These are phyloP conservation scores for Zygosaccharomyces bisporus DNA, from an alignment of 805 yeast genomes.

Conservation along the genomic window DNA sequence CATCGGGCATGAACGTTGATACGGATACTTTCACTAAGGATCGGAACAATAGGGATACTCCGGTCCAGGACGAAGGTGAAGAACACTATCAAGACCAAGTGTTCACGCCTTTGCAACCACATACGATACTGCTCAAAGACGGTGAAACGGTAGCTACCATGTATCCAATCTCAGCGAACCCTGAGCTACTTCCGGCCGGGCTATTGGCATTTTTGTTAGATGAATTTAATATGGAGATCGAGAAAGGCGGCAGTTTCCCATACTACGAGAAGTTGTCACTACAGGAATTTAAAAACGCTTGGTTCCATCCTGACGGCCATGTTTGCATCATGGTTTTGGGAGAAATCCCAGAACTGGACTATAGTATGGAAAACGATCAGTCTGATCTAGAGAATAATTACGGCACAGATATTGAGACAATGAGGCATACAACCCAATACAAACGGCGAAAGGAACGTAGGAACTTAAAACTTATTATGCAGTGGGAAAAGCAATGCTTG, in stretches of 20 bases:
- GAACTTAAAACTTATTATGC: slow-evolving; percentile 41
- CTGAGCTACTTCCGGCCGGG: slow-evolving; percentile 64
- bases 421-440: slow-evolving; percentile 28
- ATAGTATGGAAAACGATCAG: slow-evolving; percentile 22
- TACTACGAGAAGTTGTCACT: slow-evolving; percentile 74
- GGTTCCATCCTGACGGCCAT: slow-evolving; percentile 64
- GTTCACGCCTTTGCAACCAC: slow-evolving; percentile 44
- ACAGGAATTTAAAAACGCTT: slow-evolving; percentile 73
- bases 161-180: slow-evolving; percentile 70
- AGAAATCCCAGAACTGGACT: slow-evolving; percentile 52
- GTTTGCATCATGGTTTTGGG: slow-evolving; percentile 64
- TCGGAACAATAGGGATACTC: not conserved
- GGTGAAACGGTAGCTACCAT: slow-evolving; percentile 92
- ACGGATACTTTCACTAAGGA: not conserved
- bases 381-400: slow-evolving; percentile 20
- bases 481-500: slow-evolving; percentile 90
- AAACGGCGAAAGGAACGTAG: slow-evolving; percentile 28
- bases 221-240: slow-evolving; percentile 90
- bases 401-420: slow-evolving; percentile 23
- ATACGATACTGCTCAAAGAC: slow-evolving; percentile 76
- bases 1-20: not conserved
- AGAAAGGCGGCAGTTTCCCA: slow-evolving; percentile 82
- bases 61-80: slow-evolving; percentile 3
- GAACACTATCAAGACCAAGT: slow-evolving; percentile 12
- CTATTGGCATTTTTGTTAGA: slow-evolving; percentile 78